These are phyloP conservation scores for Limonomyces culmigenus DNA, from an alignment of 1,284 basidiomycete species.

Conservation along the genomic window DNA sequence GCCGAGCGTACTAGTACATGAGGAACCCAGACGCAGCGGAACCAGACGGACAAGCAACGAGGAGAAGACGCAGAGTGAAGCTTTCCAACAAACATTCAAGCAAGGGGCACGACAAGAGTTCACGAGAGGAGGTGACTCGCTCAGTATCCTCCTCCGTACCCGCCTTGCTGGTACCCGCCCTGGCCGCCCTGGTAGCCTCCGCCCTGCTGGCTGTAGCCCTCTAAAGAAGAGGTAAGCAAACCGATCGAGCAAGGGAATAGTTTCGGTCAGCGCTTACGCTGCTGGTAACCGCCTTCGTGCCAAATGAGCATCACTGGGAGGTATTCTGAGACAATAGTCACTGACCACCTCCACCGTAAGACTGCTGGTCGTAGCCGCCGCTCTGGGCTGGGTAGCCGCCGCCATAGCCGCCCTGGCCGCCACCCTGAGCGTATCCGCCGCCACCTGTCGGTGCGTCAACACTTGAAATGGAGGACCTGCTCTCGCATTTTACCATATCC, in stretches of 20 bases:
- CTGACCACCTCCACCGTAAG: slow-evolving; percentile 7
- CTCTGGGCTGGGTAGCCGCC: slow-evolving; percentile 11
- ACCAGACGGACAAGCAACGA: background rate
- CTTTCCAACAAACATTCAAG: background rate
- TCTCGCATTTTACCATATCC: slow-evolving; percentile 13
- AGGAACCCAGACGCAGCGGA: background rate
- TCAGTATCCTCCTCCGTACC: background rate
- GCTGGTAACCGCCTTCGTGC: too few species aligned
- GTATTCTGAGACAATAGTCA: too few species aligned
- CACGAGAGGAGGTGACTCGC: background rate
- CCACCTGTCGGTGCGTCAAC: slow-evolving; percentile 9
- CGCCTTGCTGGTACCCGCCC: slow-evolving; percentile 13
- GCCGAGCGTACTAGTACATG: background rate
- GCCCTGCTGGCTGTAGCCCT: slow-evolving; percentile 3
- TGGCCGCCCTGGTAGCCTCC: slow-evolving; percentile 7
- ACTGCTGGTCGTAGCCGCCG: slow-evolving; percentile 9
- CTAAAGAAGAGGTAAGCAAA: too few species aligned
- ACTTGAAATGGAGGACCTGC: background rate
- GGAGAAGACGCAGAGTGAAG: too few species aligned
- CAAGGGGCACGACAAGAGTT: background rate
- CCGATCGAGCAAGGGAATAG: too few species aligned
- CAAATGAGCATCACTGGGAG: too few species aligned
- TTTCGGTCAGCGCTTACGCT: too few species aligned
- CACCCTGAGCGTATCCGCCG: slow-evolving; percentile 8
- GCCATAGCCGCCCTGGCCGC: slow-evolving; percentile 13